These are phyloP conservation scores for Malus sylvestris DNA, from an alignment of 306 rosid species.

Conservation along the genomic window DNA sequence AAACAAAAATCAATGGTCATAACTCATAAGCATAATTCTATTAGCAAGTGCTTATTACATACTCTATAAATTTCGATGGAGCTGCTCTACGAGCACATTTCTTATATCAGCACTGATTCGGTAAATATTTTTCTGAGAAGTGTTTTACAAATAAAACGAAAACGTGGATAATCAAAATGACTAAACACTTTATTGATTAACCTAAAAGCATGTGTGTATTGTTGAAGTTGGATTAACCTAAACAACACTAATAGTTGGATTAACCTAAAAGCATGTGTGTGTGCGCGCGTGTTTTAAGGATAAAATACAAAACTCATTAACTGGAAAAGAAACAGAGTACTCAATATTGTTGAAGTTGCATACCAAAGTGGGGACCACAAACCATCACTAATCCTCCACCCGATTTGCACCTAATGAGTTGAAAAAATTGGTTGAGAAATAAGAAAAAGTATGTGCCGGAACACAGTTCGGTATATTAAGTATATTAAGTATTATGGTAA, in stretches of 20 bases:
- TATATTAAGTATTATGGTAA: too few species aligned
- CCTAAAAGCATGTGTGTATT: not conserved
- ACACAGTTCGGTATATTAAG: accelerated
- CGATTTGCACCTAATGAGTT: constrained; percentile 49
- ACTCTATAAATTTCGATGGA: not conserved
- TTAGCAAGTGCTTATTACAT: not conserved
- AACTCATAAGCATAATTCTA: not conserved
- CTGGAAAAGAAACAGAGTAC: not conserved
- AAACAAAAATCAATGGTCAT: constrained; percentile 18
- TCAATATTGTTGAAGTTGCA: constrained; percentile 13
- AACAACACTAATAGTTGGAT: too few species aligned
- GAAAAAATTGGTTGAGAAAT: constrained; percentile 15
- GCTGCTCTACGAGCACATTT: not conserved
- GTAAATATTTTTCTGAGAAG: not conserved
- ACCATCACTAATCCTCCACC: constrained; percentile 23
- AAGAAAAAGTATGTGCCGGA: not conserved
- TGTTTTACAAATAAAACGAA: not conserved
- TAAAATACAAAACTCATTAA: not conserved
- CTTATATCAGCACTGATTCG: too few species aligned
- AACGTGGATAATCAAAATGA: not conserved
- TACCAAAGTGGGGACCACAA: constrained; percentile 48
- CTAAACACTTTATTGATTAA: too few species aligned
- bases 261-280: too few species aligned
- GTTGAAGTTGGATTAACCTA: too few species aligned
- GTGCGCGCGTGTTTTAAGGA: too few species aligned